A percentile compares a stretch with the other conserved stretches of the same genome.
phyloP scores from a whole-genome alignment of 495 filamentous ascomycete species.

The Aspergillus coremiiformis region DNA sequence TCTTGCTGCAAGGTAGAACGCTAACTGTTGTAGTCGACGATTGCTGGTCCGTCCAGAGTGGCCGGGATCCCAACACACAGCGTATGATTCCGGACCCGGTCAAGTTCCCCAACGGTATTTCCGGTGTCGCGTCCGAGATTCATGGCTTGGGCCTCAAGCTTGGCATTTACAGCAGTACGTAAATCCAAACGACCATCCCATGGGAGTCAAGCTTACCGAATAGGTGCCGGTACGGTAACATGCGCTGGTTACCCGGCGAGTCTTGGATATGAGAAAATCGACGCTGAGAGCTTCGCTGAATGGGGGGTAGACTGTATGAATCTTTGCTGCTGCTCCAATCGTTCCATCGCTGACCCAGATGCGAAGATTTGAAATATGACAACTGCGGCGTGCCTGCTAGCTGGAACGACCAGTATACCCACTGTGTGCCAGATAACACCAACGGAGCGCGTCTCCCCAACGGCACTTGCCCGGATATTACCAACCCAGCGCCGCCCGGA shows the following conservation, averaged over 20 bases:
- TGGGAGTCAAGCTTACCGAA: not conserved
- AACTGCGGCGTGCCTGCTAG: conserved; percentile 51
- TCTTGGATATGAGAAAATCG: conserved; percentile 53
- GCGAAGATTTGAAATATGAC: conserved; percentile 64
- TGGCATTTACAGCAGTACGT: conserved; percentile 54
- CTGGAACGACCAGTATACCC: conserved; percentile 35
- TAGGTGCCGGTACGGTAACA: conserved; percentile 53
- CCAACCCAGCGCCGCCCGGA: conserved; percentile 33
- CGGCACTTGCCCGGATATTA: conserved; percentile 34
- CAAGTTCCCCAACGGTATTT: conserved; percentile 59
- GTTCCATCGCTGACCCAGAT: not conserved
- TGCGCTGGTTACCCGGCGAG: conserved; percentile 58
- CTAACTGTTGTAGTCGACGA: conserved; percentile 39
- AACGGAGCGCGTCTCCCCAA: conserved; percentile 21
- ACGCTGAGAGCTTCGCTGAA: conserved; percentile 53
- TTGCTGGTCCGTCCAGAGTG: conserved; percentile 53
- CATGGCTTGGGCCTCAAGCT: conserved; percentile 56
- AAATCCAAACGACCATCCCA: not conserved
- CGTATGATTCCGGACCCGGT: conserved; percentile 47
- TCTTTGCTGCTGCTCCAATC: not conserved
- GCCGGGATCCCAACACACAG: conserved; percentile 38
- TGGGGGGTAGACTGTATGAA: conserved; percentile 59
- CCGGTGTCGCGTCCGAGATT: conserved; percentile 47
- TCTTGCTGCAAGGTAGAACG: conserved; percentile 3
- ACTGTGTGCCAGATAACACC: conserved; percentile 29